Conservation (phyloP, 2,329 filamentous ascomycete genomes). For the Myriangium duriaei region DNA sequence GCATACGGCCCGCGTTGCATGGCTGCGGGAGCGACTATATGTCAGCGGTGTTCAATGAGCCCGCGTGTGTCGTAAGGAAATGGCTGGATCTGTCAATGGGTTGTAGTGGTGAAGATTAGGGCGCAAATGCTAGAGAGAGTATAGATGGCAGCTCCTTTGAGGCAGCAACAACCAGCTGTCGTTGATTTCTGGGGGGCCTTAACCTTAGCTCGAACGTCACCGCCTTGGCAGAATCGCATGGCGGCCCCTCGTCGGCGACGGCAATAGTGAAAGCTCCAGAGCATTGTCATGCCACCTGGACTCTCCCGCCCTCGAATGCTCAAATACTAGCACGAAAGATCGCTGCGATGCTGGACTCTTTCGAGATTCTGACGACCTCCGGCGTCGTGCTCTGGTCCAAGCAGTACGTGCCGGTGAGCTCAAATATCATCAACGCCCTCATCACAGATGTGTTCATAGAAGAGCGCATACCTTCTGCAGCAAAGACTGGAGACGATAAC, state of each 20-base stretch:
- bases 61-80: too few species aligned
- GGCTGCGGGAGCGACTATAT: slow-evolving; percentile 26
- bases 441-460: slow-evolving; percentile 97
- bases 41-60: too few species aligned
- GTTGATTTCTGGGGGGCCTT: too few species aligned
- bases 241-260: background rate
- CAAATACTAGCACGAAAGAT: background rate
- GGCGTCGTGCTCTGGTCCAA: slow-evolving; percentile 96
- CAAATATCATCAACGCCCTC: slow-evolving; percentile 80
- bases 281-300: background rate
- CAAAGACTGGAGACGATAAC: slow-evolving; percentile 46
- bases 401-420: slow-evolving; percentile 66
- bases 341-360: slow-evolving; percentile 76
- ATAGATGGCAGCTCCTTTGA: too few species aligned
- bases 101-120: too few species aligned
- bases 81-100: too few species aligned
- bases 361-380: slow-evolving; percentile 91
- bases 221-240: too few species aligned
- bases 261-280: background rate
- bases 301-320: background rate
- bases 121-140: too few species aligned
- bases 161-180: too few species aligned
- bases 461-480: slow-evolving; percentile 56
- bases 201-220: too few species aligned
- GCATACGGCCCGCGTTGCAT: slow-evolving; percentile 84